Conservation (phyloP, 2,329 filamentous ascomycete species). For the Cadophora sp. region DNA sequence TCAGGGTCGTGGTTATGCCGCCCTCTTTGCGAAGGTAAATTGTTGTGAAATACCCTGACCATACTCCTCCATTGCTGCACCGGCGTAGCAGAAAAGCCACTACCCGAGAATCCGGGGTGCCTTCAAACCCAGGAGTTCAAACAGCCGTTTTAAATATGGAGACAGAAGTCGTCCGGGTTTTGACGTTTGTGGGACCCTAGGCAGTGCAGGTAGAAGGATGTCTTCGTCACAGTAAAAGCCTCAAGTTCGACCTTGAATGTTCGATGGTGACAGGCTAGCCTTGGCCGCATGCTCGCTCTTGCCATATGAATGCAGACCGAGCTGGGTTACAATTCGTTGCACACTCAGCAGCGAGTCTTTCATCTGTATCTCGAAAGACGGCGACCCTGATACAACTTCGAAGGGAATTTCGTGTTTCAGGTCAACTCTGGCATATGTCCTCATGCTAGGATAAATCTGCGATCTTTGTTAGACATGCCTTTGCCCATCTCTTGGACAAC, state of each 20-base stretch:
- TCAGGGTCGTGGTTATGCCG: not conserved
- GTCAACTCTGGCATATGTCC: not conserved
- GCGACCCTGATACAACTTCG: not conserved
- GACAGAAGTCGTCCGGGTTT: not conserved
- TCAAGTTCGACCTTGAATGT: too few relatives aligned
- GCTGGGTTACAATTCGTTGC: not conserved
- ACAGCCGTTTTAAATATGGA: not conserved
- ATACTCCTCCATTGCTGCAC: not conserved
- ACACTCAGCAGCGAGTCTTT: not conserved
- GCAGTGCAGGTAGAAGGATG: not conserved
- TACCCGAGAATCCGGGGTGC: not conserved
- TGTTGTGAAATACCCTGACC: not conserved
- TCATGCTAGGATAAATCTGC: slow-evolving; percentile 38
- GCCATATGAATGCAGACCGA: too few relatives aligned
- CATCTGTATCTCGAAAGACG: not conserved
- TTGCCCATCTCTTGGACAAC: slow-evolving; percentile 1
- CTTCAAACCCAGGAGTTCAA: not conserved
- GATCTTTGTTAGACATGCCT: slow-evolving; percentile 3
- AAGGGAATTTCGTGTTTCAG: too few relatives aligned
- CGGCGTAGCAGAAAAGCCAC: not conserved
- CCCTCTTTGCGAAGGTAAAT: not conserved
- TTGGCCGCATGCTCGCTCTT: too few relatives aligned
- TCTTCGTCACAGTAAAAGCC: too few relatives aligned
- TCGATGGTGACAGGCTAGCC: too few relatives aligned
- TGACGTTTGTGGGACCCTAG: not conserved